Evolutionary conservation across 208 protist genomes (phyloP), one percentile per base, ranked within the genome.

Genomic region (Chromosphaera perkinsii): DNA sequence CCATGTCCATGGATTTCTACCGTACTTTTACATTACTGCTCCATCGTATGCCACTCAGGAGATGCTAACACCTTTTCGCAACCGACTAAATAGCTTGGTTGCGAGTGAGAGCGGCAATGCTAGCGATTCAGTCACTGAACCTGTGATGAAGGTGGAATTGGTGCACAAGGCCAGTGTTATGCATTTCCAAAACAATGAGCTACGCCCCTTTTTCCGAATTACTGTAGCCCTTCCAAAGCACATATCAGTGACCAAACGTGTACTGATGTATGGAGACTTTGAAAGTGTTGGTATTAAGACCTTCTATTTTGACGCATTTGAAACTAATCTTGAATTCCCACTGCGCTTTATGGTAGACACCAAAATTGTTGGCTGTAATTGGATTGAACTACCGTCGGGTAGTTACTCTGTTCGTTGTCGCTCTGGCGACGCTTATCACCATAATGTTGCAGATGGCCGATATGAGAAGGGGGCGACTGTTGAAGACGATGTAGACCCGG

Each of bases 321-420:
- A 99, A 73, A 93, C 90, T 51, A 98, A 99, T 76, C 84, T 99
- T 51, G 86, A 92, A 36, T 99, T 98, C 69, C 87, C 92, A 22
- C 73, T 99, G 33, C 92, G 96, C 60, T 98, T 97, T 73, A 94
- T 99, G 73, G 88, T 99, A 58, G 97, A 99, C 81, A 88, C 80
- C 61, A 80, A 90, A n/a, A 82, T 99, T 37, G 78, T 88, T 49
- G 93, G 95, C 5, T 87, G 87, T 62, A 61, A 26, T 26, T 69
- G 61, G 92, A 62, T 94, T 2, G 89, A 93, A 7, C n/a, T 96
- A 32, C 78, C 79, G n/a, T 64, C 45, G 39, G 81, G 78, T 17
- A 83, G 80, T 57, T 91, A 90, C 52, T 20, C 43, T 3, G 24
- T 83, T n/a, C 71, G 63, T 24, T 10, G 22, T 2, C 20, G 20